Base-by-base conservation (phyloP, 371 early-diverging fungal genomes). In the Basidiobolus heterosporus region DNA sequence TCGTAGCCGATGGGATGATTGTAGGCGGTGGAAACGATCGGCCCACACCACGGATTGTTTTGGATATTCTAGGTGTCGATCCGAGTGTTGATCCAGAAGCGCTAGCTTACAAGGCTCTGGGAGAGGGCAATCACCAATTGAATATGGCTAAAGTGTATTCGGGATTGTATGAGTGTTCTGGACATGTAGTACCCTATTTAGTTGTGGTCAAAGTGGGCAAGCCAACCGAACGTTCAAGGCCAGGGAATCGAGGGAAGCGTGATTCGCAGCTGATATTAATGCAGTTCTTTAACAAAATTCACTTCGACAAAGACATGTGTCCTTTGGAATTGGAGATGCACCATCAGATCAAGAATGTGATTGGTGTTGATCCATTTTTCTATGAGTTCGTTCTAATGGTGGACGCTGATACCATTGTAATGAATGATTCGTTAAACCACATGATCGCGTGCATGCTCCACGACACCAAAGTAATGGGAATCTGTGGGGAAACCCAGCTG, bases 221-320 rank as follows among this genome's bases (percentile, higher is more conserved):
- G 23, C 78, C 82, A 0, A 71, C 70, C 17, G 87, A 88, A 59
- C 71, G 76, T 47, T 69, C 71, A 45, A 85, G 82, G 58, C 80
- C 91, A 8, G 97, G 95, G n/a, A 99, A 99, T 62, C 72, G 99
- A 39, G 99, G 99, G 55, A 99, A 99, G 73, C 86, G 99, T 57
- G 99, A 99, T 70, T 92, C 96, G 22, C 99, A 99, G 72, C 80
- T 99, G 65, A 80, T 99, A 46, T 78, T 90, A 55, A 98, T 99
- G 99, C 75, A 85, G 45, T 99, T 98, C 74, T 81, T 98, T 59
- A 87, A 88, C 67, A 88, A 90, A 63, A 88, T 99, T 8, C 92
- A 96, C 61, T 93, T 89, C 65, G 84, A 91, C 54, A 57, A 67
- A 35, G 78, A 88, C 48, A 82, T 93, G 83, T 76, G 85, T 5